Percentiles rank a stretch among this genome's conserved stretches.
These are phyloP conservation scores for Croton laevigatus DNA, from an alignment of 441 rosid species.

Conservation along the genomic window DNA sequence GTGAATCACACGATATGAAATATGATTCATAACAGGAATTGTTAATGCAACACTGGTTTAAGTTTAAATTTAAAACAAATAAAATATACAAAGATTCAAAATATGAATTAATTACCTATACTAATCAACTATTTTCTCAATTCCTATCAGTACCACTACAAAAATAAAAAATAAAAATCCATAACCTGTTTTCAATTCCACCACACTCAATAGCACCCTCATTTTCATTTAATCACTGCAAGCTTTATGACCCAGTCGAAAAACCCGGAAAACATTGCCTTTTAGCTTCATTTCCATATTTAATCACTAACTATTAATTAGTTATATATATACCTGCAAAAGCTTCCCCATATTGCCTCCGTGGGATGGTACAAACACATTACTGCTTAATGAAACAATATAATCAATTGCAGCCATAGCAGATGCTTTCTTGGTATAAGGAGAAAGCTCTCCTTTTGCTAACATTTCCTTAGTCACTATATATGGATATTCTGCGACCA, in stretches of 20 bases:
- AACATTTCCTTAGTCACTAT: conserved; percentile 56
- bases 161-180: too few relatives aligned
- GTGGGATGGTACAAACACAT: conserved; percentile 73
- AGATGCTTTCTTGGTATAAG: conserved; percentile 56
- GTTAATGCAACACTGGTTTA: too few relatives aligned
- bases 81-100: too few relatives aligned
- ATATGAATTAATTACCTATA: too few relatives aligned
- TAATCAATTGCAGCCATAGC: conserved; percentile 78
- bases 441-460: conserved; percentile 58
- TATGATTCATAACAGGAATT: too few relatives aligned
- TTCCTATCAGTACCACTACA: too few relatives aligned
- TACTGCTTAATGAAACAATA: conserved; percentile 63
- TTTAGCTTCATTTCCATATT: not conserved
- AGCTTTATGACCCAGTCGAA: conserved; percentile 65
- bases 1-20: too few relatives aligned
- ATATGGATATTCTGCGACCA: conserved; percentile 46
- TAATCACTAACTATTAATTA: not conserved
- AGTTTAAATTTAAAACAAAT: too few relatives aligned
- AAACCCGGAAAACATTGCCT: not conserved
- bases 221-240: too few relatives aligned
- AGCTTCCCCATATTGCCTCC: conserved; percentile 85
- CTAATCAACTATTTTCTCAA: too few relatives aligned
- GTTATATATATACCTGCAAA: conserved; percentile 43
- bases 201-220: too few relatives aligned
- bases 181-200: too few relatives aligned